A percentile compares a stretch with the other conserved stretches of the same genome.
Conservation (phyloP, 306 rosid genomes). For the Ochetophila trinervis region DNA sequence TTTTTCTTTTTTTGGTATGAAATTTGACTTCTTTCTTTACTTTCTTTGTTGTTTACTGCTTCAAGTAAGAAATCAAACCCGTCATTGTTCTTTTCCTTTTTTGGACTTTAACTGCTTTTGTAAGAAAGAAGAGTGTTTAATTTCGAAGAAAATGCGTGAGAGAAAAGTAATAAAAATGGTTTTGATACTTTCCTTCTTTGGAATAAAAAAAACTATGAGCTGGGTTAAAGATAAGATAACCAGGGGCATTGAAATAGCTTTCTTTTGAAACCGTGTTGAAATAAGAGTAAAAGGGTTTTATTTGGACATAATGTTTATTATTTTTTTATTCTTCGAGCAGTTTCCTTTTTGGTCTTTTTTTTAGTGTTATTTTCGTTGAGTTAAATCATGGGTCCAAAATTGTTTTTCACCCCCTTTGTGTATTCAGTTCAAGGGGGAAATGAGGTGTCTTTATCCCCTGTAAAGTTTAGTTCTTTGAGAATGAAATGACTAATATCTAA, state of each 20-base stretch:
- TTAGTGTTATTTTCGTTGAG: background rate
- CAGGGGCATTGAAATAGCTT: background rate
- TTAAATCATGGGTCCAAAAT: background rate
- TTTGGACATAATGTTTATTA: background rate
- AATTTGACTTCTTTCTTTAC: constrained; percentile 5
- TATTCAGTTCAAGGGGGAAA: too few relatives aligned
- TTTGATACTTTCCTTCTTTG: background rate
- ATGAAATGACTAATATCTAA: too few relatives aligned
- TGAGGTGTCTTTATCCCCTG: too few relatives aligned
- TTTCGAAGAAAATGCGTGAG: constrained; percentile 10
- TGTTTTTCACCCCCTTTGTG: background rate
- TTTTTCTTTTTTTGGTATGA: background rate
- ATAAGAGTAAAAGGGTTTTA: background rate
- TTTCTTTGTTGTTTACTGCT: background rate
- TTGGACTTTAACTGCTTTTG: background rate
- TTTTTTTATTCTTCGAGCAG: background rate
- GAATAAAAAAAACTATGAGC: background rate
- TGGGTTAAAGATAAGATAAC: background rate
- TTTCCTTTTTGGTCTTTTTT: background rate
- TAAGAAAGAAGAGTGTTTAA: background rate
- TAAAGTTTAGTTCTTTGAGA: too few relatives aligned
- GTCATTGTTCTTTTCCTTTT: background rate
- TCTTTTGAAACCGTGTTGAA: background rate
- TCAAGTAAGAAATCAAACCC: constrained; percentile 5
- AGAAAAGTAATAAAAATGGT: background rate